Evolutionary conservation across 192 early-diverging fungal genomes (phyloP).

Genomic region (Rhizophagus clarus): DNA sequence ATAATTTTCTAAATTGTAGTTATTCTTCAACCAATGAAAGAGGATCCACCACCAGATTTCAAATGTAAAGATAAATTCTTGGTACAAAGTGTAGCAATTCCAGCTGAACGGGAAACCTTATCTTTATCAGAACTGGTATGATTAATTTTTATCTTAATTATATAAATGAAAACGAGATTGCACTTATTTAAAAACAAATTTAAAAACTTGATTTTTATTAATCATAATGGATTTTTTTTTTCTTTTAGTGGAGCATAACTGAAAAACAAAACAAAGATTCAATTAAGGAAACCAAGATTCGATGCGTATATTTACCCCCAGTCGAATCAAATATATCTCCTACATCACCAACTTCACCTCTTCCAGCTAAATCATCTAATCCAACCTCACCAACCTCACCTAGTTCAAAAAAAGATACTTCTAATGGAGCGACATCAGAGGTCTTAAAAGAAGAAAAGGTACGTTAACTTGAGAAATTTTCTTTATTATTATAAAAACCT

Average conservation of each 20-base stretch:
- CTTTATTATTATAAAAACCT: background rate
- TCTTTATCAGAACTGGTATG: conserved; percentile 65
- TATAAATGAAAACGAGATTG: no score
- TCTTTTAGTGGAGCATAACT: conserved; percentile 62
- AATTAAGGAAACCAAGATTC: conserved; percentile 72
- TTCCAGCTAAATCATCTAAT: conserved; percentile 31
- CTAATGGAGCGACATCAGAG: background rate
- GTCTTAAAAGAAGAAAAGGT: background rate
- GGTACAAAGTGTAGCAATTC: conserved; percentile 83
- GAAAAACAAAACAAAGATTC: conserved; percentile 62
- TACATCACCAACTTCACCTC: conserved; percentile 36
- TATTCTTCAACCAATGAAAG: conserved; percentile 85
- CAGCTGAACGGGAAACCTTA: conserved; percentile 65
- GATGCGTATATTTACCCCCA: conserved; percentile 58
- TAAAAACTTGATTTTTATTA: background rate
- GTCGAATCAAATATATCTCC: conserved; percentile 33
- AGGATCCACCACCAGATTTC: conserved; percentile 73
- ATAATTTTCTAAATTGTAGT: conserved; percentile 49
- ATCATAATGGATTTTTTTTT: background rate
- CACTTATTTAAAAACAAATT: no score
- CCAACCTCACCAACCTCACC: conserved; percentile 24
- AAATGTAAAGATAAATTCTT: conserved; percentile 98
- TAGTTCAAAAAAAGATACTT: background rate
- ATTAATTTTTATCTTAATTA: background rate
- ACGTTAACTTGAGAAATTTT: background rate